Base-by-base conservation (phyloP, 2,329 filamentous ascomycete species). In the Ascochyta rabiei region DNA sequence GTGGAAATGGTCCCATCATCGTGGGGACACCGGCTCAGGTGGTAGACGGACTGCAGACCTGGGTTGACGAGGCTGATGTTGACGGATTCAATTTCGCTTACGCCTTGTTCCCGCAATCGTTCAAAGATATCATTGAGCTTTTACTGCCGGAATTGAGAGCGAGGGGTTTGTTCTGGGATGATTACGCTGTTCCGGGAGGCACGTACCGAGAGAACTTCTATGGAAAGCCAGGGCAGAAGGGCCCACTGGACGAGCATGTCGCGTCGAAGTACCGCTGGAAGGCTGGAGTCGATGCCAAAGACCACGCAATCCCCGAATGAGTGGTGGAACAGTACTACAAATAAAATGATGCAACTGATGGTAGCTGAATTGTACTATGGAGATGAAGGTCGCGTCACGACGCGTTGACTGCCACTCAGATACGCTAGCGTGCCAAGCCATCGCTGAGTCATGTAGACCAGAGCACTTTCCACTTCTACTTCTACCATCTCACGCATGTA, bases 11-110 rank as follows among this genome's bases (percentile, higher is more conserved):
- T 0, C 84, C 86, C 0, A 81, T 86, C 0, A 72, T 86, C 2
- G 84, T 90, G 0, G 88, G 89, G 0, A 89, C 86, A 0, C 77
- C 88, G 0, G 71, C 79, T 15, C 82, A 85, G 60, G 86, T 90
- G 1, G 88, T 86, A 0, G 87, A 91, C 67, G 81, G 82, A 38
- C 78, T 91, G 51, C 86, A 91, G 72, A 73, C 78, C 0, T 91
- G 88, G 88, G 78, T 90, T 0, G 66, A 77, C 6, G 87, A 89
- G 68, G 87, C 86, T 0, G 88, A 89, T 60, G 82, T 91, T 1
- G 88, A 91, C 66, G 88, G 88, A 0, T 91, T 91, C 74, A 91
- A 91, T 67, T 81, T 91, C 69, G 86, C 84, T 1, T 89, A 90
- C 59, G 84, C 85, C 0, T 74, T 88, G n/a, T 86, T 87, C 63